Evolutionary conservation across 164 flowering plant genomes (phyloP).

Genomic region (Euptelea pleiosperma): DNA sequence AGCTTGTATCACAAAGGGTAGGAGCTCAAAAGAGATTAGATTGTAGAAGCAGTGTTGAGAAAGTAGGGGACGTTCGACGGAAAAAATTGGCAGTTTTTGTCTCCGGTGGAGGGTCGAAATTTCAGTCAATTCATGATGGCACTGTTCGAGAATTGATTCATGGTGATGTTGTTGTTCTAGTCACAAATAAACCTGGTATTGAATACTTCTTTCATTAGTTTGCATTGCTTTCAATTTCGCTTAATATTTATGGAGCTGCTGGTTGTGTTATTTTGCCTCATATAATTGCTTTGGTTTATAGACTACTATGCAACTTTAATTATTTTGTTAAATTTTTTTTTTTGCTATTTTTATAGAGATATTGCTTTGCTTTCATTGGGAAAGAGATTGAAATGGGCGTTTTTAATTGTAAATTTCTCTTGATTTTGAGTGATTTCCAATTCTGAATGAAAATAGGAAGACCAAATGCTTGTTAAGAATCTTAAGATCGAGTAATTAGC

Average conservation of each 20-base stretch:
- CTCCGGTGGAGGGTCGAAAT: slow-evolving; percentile 95
- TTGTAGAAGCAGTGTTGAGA: slow-evolving; percentile 23
- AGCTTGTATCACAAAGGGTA: slow-evolving; percentile 13
- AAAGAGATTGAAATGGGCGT: no score
- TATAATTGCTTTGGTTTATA: not conserved
- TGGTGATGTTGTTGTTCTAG: slow-evolving; percentile 70
- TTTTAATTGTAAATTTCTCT: no score
- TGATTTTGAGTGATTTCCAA: no score
- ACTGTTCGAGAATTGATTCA: slow-evolving; percentile 38
- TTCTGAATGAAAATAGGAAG: no score
- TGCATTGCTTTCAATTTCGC: not conserved
- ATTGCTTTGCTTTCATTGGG: no score
- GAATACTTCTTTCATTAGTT: not conserved
- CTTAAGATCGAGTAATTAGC: no score
- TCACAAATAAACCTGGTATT: slow-evolving; percentile 74
- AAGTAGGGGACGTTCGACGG: slow-evolving; percentile 21
- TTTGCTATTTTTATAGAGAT: no score
- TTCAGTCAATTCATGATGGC: slow-evolving; percentile 63
- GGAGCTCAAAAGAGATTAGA: slow-evolving; percentile 11
- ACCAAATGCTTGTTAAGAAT: no score
- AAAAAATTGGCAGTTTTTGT: slow-evolving; percentile 81
- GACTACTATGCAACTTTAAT: not conserved
- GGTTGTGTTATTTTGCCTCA: not conserved
- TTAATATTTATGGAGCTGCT: no score
- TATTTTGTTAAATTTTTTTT: no score